Percentiles rank a stretch among this genome's conserved stretches.
Evolutionary conservation across 2,329 filamentous ascomycete genomes (phyloP).

Genomic region (Tolypocladium paradoxum): DNA sequence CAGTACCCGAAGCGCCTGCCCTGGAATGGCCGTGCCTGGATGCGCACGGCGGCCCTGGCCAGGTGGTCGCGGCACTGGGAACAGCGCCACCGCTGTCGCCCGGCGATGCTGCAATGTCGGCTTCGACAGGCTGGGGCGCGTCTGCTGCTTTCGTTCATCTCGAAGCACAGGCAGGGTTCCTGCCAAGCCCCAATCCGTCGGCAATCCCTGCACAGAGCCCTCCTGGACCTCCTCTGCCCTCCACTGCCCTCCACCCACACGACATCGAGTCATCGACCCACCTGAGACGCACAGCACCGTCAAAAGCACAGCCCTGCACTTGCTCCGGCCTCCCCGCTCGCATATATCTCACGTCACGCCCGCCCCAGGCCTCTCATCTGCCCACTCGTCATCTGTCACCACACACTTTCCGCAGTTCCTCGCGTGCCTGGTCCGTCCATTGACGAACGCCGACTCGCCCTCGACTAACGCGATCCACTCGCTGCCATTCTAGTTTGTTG

Average conservation of each 20-base stretch:
- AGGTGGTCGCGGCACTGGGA: not conserved
- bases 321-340: constrained; percentile 9
- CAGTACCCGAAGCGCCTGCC: not conserved
- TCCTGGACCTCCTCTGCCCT: not conserved
- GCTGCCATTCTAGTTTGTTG: constrained; percentile 64
- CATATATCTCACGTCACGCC: constrained; percentile 13
- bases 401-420: constrained; percentile 1
- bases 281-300: not conserved
- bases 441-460: constrained; percentile 3
- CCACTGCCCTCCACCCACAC: not conserved
- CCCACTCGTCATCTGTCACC: constrained; percentile 9
- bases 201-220: constrained; percentile 2
- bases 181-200: not conserved
- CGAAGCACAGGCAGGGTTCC: not conserved
- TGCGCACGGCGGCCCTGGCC: not conserved
- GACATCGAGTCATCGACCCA: constrained; percentile 2
- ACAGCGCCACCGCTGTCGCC: not conserved
- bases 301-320: not conserved
- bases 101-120: not conserved
- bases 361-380: constrained; percentile 5
- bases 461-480: constrained; percentile 6
- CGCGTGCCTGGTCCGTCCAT: constrained; percentile 1
- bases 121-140: not conserved
- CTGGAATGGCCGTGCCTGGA: not conserved
- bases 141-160: constrained; percentile 2